Conservation (phyloP, 1,139 yeast genomes). For the Geotrichum klebahnii region DNA sequence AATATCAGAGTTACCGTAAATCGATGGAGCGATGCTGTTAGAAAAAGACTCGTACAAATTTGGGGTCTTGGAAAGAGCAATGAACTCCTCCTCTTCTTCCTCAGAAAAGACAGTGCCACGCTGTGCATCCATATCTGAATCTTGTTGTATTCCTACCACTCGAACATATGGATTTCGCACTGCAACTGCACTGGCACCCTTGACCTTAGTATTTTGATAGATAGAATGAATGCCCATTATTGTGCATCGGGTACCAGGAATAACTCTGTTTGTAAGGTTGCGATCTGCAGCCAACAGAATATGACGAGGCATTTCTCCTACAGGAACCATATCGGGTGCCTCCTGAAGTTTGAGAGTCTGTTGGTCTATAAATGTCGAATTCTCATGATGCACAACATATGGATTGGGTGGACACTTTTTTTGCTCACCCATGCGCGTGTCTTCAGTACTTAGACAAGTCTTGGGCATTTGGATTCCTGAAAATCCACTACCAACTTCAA, state of each 20-base stretch:
- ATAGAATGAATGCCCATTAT: slow-evolving; percentile 89
- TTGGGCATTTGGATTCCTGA: slow-evolving; percentile 78
- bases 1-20: slow-evolving; percentile 88
- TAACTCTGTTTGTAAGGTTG: slow-evolving; percentile 79
- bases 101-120: slow-evolving; percentile 63
- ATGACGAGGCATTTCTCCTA: slow-evolving; percentile 98
- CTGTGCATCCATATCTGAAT: slow-evolving; percentile 65
- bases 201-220: slow-evolving; percentile 63
- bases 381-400: slow-evolving; percentile 87
- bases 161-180: slow-evolving; percentile 88
- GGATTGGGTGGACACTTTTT: slow-evolving; percentile 83
- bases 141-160: slow-evolving; percentile 81
- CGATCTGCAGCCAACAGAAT: slow-evolving; percentile 84
- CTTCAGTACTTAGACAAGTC: slow-evolving; percentile 52
- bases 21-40: slow-evolving; percentile 92
- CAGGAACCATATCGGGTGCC: slow-evolving; percentile 96
- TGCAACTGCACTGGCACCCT: slow-evolving; percentile 64
- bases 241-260: slow-evolving; percentile 94
- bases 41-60: slow-evolving; percentile 79
- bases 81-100: slow-evolving; percentile 89
- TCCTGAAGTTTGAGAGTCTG: slow-evolving; percentile 92
- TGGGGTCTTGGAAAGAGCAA: slow-evolving; percentile 75
- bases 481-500: slow-evolving; percentile 68
- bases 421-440: slow-evolving; percentile 49
- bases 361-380: slow-evolving; percentile 87